A percentile compares a stretch with the other conserved stretches of the same genome.
These are phyloP conservation scores for Blastobotrys parvus DNA, from an alignment of 805 yeast species.

Conservation along the genomic window DNA sequence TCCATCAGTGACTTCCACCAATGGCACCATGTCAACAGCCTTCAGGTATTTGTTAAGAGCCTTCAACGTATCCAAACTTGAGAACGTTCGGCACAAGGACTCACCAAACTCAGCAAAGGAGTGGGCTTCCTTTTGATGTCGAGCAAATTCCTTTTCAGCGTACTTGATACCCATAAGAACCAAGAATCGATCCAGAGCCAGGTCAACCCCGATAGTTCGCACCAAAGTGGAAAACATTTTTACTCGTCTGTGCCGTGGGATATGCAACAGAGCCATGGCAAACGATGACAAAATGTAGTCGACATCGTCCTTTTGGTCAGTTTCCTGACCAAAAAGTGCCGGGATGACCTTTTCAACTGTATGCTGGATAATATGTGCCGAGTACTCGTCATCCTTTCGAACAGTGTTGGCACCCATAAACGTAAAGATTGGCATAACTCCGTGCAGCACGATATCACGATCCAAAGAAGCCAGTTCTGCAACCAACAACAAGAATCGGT, in stretches of 20 bases:
- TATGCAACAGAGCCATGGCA: constrained; percentile 89
- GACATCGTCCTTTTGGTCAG: constrained; percentile 48
- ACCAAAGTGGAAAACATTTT: constrained; percentile 75
- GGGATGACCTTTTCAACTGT: constrained; percentile 88
- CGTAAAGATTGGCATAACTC: constrained; percentile 99
- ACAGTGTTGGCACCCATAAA: constrained; percentile 98
- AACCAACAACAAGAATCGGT: constrained; percentile 72
- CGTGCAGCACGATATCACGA: constrained; percentile 86
- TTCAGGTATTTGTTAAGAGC: constrained; percentile 23
- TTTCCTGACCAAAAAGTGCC: constrained; percentile 53
- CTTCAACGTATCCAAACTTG: constrained; percentile 47
- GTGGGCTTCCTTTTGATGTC: constrained; percentile 58
- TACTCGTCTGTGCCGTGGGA: constrained; percentile 93
- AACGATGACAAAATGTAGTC: constrained; percentile 83
- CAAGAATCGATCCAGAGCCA: constrained; percentile 62
- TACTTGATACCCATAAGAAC: constrained; percentile 78
- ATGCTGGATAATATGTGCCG: constrained; percentile 85
- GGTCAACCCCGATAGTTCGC: constrained; percentile 58
- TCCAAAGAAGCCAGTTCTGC: constrained; percentile 81
- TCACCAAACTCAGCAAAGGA: constrained; percentile 63
- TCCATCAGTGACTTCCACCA: constrained; percentile 29
- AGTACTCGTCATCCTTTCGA: constrained; percentile 93
- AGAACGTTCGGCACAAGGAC: constrained; percentile 59
- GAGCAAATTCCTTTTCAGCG: constrained; percentile 43
- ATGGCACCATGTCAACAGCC: constrained; percentile 18